A percentile compares a stretch with the other conserved stretches of the same genome.
These are phyloP conservation scores for Gypsophila paniculata DNA, from an alignment of 179 eudicot genomes.

Conservation along the genomic window DNA sequence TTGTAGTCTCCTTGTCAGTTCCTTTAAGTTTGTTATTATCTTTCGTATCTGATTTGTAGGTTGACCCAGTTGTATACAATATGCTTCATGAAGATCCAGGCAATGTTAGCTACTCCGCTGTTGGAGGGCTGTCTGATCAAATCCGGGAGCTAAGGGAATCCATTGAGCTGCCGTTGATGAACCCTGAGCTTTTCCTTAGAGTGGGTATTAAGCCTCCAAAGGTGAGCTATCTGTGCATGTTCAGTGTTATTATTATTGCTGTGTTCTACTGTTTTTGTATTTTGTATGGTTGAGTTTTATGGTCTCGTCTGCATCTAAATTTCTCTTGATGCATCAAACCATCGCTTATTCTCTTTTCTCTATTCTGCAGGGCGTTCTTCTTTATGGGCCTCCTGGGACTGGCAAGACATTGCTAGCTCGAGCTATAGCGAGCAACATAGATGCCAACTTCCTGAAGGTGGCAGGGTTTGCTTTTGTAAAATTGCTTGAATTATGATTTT, in stretches of 20 bases:
- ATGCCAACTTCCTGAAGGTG: slow-evolving; percentile 96
- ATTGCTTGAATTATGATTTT: background rate
- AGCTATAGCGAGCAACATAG: slow-evolving; percentile 98
- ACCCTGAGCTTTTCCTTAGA: slow-evolving; percentile 93
- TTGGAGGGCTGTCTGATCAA: slow-evolving; percentile 95
- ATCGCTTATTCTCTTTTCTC: background rate
- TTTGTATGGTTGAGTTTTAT: background rate
- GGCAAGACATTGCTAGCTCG: slow-evolving; percentile 96
- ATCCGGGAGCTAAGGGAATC: slow-evolving; percentile 95
- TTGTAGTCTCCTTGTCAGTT: background rate
- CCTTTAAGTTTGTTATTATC: background rate
- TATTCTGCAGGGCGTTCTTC: slow-evolving; percentile 80
- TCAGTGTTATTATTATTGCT: background rate
- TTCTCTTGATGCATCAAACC: background rate
- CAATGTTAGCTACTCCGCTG: slow-evolving; percentile 92
- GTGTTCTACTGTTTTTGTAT: background rate
- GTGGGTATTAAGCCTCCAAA: slow-evolving; percentile 93
- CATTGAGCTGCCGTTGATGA: slow-evolving; percentile 93
- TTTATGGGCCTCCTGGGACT: slow-evolving; percentile 99
- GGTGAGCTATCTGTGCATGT: slow-evolving; percentile 30
- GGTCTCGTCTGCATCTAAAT: background rate
- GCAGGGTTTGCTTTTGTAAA: slow-evolving; percentile 5
- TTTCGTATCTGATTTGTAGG: slow-evolving; percentile 45
- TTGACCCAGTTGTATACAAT: slow-evolving; percentile 96
- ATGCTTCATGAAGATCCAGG: slow-evolving; percentile 99